Conservation (phyloP, 495 filamentous ascomycete species). For the Rhizodiscina lignyota region DNA sequence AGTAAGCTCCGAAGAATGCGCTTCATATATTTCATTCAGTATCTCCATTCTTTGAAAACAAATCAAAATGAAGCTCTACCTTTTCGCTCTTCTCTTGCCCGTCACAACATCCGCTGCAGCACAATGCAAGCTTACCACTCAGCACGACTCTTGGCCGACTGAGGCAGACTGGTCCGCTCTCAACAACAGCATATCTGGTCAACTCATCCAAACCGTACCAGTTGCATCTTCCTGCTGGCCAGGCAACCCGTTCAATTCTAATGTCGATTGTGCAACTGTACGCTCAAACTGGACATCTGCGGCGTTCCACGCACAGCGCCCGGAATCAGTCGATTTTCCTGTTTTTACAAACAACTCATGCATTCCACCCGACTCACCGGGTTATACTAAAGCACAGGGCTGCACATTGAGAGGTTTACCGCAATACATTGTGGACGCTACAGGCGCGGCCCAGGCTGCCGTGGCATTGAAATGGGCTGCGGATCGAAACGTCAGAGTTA, state of each 20-base stretch:
- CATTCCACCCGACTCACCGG: neutral
- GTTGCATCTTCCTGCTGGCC: conserved; percentile 1
- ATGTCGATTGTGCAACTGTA: neutral
- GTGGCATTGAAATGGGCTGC: neutral
- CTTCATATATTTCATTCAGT: too few species aligned
- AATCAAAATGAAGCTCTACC: too few species aligned
- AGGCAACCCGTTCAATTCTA: conserved; percentile 2
- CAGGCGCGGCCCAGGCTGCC: neutral
- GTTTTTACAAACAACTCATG: neutral
- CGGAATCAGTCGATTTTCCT: neutral
- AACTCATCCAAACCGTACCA: neutral
- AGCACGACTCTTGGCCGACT: neutral
- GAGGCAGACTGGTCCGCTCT: neutral
- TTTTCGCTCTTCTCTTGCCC: too few species aligned
- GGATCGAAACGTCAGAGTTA: neutral
- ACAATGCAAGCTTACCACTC: neutral
- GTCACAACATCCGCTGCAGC: neutral
- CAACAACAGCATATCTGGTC: neutral
- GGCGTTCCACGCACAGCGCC: neutral
- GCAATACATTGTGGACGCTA: neutral
- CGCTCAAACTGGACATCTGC: neutral
- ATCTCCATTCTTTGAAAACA: too few species aligned
- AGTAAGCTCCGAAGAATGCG: too few species aligned
- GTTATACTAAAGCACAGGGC: neutral
- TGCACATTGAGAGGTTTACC: neutral